Conservation (phyloP, 495 filamentous ascomycete species). For the Neurospora terricola region DNA sequence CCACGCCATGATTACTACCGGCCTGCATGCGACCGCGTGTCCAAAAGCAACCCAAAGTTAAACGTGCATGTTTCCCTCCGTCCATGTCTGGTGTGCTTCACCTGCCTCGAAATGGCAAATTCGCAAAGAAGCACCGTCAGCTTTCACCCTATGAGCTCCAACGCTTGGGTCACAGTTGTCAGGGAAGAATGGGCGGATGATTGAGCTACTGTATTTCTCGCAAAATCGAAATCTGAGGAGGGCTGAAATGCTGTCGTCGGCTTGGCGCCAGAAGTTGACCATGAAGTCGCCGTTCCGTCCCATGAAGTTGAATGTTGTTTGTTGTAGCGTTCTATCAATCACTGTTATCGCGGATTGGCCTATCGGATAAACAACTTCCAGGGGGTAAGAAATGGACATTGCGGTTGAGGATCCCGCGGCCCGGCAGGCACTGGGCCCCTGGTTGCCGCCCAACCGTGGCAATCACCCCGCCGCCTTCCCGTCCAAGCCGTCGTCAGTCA, state of each 20-base stretch:
- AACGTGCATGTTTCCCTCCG: background rate
- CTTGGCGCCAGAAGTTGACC: background rate
- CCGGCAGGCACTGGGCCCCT: background rate
- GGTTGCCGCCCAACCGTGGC: background rate
- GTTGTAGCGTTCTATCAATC: background rate
- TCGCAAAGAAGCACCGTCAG: background rate
- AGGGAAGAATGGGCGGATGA: background rate
- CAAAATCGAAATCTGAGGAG: background rate
- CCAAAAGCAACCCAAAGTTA: too few species aligned
- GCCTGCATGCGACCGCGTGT: background rate
- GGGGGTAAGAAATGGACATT: background rate
- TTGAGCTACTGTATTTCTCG: background rate
- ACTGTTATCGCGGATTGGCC: slow-evolving; percentile 6
- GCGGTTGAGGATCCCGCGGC: background rate
- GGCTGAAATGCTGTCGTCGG: background rate
- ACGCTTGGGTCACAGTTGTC: background rate
- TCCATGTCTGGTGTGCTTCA: background rate
- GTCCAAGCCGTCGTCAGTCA: background rate
- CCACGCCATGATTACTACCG: background rate
- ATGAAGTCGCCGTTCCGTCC: background rate
- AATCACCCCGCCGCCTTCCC: background rate
- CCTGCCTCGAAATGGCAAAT: background rate
- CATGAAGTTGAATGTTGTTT: background rate
- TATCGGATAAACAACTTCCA: slow-evolving; percentile 8
- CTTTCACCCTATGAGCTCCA: background rate